Percentiles rank a stretch among this genome's conserved stretches.
These are phyloP conservation scores for Komagataella ulmi DNA, from an alignment of 805 yeast species.

Conservation along the genomic window DNA sequence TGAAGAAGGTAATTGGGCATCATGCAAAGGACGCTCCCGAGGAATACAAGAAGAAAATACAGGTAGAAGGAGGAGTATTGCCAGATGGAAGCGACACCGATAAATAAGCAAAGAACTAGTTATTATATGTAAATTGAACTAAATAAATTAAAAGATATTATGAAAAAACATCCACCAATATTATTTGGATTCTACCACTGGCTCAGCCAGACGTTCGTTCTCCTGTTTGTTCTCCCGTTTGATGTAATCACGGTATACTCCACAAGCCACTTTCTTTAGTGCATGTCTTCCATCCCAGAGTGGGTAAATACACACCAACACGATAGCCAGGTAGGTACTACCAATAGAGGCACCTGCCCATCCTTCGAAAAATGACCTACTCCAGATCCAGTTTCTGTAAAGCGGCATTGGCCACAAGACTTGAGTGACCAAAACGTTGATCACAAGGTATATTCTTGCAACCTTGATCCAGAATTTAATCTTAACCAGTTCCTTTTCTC, in stretches of 20 bases:
- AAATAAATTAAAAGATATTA: no score
- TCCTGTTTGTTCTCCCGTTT: background rate
- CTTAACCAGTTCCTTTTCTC: conserved; percentile 2
- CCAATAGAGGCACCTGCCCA: conserved; percentile 17
- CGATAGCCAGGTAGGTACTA: conserved; percentile 19
- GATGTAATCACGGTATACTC: background rate
- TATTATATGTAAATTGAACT: background rate
- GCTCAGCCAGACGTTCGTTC: background rate
- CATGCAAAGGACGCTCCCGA: conserved; percentile 59
- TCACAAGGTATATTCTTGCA: conserved; percentile 14
- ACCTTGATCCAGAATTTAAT: conserved; percentile 12
- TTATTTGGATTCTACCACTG: background rate
- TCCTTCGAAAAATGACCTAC: conserved; percentile 18
- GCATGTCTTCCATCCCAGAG: conserved; percentile 22
- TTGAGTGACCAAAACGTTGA: conserved; percentile 21
- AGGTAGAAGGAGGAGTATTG: conserved; percentile 4
- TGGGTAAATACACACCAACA: conserved; percentile 21
- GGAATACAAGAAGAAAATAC: conserved; percentile 10
- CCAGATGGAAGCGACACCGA: conserved; percentile 3
- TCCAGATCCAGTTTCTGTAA: conserved; percentile 22
- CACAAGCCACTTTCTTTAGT: background rate
- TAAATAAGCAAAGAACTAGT: background rate
- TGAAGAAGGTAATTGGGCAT: conserved; percentile 39
- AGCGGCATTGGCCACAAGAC: conserved; percentile 25
- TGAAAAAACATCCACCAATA: background rate